A percentile compares a stretch with the other conserved stretches of the same genome.
These are phyloP conservation scores for Daedalea quercina DNA, from an alignment of 768 basidiomycete species.

Conservation along the genomic window DNA sequence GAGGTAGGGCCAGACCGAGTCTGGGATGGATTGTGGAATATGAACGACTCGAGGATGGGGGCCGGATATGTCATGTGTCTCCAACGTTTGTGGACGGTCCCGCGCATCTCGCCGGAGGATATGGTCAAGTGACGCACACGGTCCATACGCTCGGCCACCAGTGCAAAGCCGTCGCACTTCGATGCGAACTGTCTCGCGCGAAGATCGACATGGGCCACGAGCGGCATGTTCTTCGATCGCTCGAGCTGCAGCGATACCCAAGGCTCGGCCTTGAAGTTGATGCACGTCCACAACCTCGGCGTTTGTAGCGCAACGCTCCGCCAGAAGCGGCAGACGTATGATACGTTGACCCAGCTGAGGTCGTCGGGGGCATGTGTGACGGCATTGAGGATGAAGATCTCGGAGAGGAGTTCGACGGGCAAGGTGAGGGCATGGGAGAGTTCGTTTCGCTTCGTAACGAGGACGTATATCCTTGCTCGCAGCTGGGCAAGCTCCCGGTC, in stretches of 20 bases:
- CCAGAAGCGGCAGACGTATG: constrained; percentile 6
- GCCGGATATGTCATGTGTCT: not conserved
- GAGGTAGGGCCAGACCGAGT: not conserved
- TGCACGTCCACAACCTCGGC: constrained; percentile 1
- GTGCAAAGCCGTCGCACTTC: not conserved
- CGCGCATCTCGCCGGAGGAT: not conserved
- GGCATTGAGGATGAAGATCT: constrained; percentile 4
- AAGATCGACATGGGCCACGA: constrained; percentile 1
- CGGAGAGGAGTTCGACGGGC: constrained; percentile 7
- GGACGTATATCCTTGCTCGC: not conserved
- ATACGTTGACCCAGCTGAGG: not conserved
- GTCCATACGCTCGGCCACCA: not conserved
- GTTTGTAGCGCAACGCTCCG: constrained; percentile 3
- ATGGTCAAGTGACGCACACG: not conserved
- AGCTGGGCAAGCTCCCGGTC: constrained; percentile 5
- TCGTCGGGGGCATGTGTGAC: not conserved
- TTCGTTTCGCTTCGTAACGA: constrained; percentile 2
- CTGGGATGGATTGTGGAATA: not conserved
- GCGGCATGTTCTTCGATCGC: constrained; percentile 2
- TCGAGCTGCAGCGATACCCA: not conserved
- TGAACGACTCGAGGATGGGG: constrained; percentile 3
- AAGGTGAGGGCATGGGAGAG: constrained; percentile 2
- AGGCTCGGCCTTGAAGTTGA: not conserved
- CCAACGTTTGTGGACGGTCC: not conserved
- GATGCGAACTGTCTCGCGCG: not conserved